Conservation (phyloP, 2,329 filamentous ascomycete species). For the Venturia carpophila region DNA sequence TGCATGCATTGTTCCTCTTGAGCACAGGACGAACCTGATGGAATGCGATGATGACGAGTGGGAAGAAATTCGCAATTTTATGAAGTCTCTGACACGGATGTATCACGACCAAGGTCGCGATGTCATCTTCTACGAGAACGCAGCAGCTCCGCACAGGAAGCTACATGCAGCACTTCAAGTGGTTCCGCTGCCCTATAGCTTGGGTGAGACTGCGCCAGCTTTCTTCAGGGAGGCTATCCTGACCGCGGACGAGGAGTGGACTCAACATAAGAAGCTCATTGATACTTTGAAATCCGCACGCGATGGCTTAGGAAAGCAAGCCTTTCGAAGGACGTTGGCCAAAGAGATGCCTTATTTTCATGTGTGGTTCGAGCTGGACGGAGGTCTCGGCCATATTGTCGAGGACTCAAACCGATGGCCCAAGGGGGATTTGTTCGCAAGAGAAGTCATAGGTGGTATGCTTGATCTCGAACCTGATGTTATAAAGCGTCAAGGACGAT, state of each 20-base stretch:
- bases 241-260: conserved; percentile 83
- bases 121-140: conserved; percentile 97
- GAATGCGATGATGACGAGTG: conserved; percentile 99
- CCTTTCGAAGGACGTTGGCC: conserved; percentile 74
- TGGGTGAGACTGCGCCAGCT: conserved; percentile 86
- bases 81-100: conserved; percentile 90
- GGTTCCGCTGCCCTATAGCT: conserved; percentile 79
- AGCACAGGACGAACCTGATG: conserved; percentile 82
- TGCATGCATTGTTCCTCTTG: conserved; percentile 79
- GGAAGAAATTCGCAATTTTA: conserved; percentile 94
- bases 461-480: conserved; percentile 72
- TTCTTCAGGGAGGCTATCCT: conserved; percentile 96
- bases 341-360: conserved; percentile 99
- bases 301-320: conserved; percentile 62
- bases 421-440: conserved; percentile 80
- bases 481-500: conserved; percentile 83
- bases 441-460: conserved; percentile 90
- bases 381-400: conserved; percentile 84
- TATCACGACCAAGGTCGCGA: conserved; percentile 90
- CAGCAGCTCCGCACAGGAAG: conserved; percentile 68
- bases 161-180: conserved; percentile 79
- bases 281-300: conserved; percentile 63
- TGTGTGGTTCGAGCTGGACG: conserved; percentile 86
- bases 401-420: conserved; percentile 85
- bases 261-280: conserved; percentile 89